A percentile compares a stretch with the other conserved stretches of the same genome.
phyloP scores from a whole-genome alignment of 1,284 basidiomycete species.

The Tilletia indica region DNA sequence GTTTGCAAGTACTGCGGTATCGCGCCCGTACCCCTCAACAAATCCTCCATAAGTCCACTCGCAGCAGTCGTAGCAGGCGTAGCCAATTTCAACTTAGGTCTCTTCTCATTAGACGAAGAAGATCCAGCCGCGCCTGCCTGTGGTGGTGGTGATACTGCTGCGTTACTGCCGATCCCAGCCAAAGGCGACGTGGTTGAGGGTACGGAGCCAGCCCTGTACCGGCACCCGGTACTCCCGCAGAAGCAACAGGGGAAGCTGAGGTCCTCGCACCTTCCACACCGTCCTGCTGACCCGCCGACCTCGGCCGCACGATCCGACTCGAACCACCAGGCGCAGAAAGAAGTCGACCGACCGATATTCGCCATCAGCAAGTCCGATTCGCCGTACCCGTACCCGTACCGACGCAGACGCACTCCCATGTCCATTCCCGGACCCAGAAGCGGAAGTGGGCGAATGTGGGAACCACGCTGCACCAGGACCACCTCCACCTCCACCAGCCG shows the following conservation, averaged over 20 bases:
- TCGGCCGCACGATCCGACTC: too few species aligned
- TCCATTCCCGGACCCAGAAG: background rate
- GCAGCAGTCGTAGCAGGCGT: constrained; percentile 11
- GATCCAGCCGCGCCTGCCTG: too few species aligned
- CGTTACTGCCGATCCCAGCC: background rate
- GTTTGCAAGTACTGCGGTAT: background rate
- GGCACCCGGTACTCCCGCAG: background rate
- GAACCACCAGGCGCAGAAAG: background rate
- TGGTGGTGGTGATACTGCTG: background rate
- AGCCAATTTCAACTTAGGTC: constrained; percentile 8
- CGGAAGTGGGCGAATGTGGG: constrained; percentile 1
- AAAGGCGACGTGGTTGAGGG: background rate
- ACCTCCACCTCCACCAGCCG: background rate
- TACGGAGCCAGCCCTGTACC: background rate
- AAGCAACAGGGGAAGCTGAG: background rate
- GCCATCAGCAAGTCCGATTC: constrained; percentile 8
- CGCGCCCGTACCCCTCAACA: constrained; percentile 1
- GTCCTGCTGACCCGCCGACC: too few species aligned
- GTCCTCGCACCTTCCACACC: too few species aligned
- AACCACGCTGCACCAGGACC: background rate
- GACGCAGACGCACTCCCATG: background rate
- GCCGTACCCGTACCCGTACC: background rate
- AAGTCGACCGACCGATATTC: background rate
- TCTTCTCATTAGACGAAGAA: background rate
- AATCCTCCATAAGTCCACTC: constrained; percentile 5